Evolutionary conservation across 1,284 basidiomycete genomes (phyloP).

Genomic region (Trametes versicolor): DNA sequence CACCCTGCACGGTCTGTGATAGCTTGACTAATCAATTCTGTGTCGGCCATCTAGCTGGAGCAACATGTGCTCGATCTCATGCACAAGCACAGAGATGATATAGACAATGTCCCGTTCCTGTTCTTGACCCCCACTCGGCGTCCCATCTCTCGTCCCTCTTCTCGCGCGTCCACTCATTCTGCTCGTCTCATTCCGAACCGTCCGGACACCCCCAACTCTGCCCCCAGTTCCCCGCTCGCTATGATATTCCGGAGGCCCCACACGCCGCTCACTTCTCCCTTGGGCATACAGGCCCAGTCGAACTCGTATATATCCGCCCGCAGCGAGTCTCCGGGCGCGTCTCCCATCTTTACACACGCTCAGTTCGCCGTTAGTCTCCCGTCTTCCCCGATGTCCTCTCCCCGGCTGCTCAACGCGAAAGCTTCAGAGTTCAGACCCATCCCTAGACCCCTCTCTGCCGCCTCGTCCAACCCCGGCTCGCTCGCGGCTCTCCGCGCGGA

Average conservation of each 20-base stretch:
- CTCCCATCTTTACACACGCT: slow-evolving; percentile 71
- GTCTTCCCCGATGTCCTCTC: slow-evolving; percentile 61
- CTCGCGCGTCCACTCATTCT: slow-evolving; percentile 78
- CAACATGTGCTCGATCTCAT: slow-evolving; percentile 85
- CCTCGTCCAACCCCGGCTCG: slow-evolving; percentile 71
- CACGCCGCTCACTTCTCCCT: slow-evolving; percentile 77
- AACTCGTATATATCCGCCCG: slow-evolving; percentile 68
- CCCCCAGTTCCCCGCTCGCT: slow-evolving; percentile 74
- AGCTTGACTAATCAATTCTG: slow-evolving; percentile 2
- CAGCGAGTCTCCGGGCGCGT: slow-evolving; percentile 72
- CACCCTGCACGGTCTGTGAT: slow-evolving; percentile 29
- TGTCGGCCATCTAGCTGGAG: slow-evolving; percentile 61
- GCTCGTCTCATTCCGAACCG: slow-evolving; percentile 65
- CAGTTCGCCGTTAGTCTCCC: slow-evolving; percentile 78
- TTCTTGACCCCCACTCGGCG: slow-evolving; percentile 82
- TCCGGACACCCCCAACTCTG: slow-evolving; percentile 79
- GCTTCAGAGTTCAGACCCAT: slow-evolving; percentile 76
- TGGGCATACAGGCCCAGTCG: slow-evolving; percentile 61
- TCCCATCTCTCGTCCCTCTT: slow-evolving; percentile 83
- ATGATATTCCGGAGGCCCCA: slow-evolving; percentile 80
- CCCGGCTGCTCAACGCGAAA: slow-evolving; percentile 70
- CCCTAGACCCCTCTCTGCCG: slow-evolving; percentile 77
- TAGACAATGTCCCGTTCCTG: slow-evolving; percentile 83
- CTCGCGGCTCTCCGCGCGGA: slow-evolving; percentile 66
- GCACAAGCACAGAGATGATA: slow-evolving; percentile 87